Base-by-base conservation (phyloP, 345 rosid genomes). In the Corymbia maculata region DNA sequence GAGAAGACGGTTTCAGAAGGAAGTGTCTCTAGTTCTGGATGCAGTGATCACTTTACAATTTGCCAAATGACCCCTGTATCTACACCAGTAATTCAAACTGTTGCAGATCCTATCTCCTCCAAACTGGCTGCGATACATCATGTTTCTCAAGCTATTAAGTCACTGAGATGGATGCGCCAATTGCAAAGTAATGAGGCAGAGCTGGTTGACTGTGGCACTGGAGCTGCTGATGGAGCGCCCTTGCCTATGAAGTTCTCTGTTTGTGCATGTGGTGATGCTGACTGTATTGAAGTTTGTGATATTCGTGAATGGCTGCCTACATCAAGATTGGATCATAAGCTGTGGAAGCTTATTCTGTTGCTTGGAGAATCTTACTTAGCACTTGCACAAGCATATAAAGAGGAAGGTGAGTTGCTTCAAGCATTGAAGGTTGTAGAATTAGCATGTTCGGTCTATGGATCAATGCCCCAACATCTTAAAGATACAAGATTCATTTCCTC, bases 211-310 rank as follows among this genome's bases (percentile, higher is more conserved):
- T 90, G 91, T 61, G 89, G 32, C 12, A 88, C 82, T 79, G 79
- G 86, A 57, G 80, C 89, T 91, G 88, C 90, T 88, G 92, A 89
- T 90, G 89, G 79, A 79, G 80, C 90, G 24, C 93, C 93, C 86
- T 86, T 95, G 57, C 88, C 93, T 36, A 53, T 52, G 45, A 92
- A 92, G 68, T 90, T 95, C 90, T 94, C 96, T 79, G 94, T 94
- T 89, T 97, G 99, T 91, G 92, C 96, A 50, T 97, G 99, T 92
- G 99, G 99, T 92, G 98, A 97, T 94, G 88, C 96, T 84, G 99
- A 97, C 89, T 97, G 99, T 92, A 96, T 97, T 90, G 99, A 96
- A 93, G 96, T 97, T 88, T 97, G 99, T 90, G 99, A 97, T 90
- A 96, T 97, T 88, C 93, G 96, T 82, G 96, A 96, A 87, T 97